Evolutionary conservation across 2,329 filamentous ascomycete species (phyloP).

Genomic region (Trichophyton mentagrophytes): DNA sequence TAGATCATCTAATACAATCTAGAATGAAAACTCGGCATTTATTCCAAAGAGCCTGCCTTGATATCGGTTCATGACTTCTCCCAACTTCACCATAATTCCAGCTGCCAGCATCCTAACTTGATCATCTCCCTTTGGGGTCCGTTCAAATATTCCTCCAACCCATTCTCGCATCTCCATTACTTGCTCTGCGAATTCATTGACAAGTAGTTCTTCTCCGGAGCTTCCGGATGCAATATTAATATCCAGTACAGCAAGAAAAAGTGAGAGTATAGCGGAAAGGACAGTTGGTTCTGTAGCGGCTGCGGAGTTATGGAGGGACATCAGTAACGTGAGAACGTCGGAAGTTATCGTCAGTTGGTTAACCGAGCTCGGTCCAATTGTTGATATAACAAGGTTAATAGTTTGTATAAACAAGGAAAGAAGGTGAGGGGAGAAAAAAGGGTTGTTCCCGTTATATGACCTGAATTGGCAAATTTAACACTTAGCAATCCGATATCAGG

Average conservation of each 20-base stretch:
- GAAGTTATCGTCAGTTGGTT: slow-evolving; percentile 66
- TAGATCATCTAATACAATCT: neutral
- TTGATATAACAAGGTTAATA: slow-evolving; percentile 66
- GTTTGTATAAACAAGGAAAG: slow-evolving; percentile 76
- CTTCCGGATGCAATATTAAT: slow-evolving; percentile 47
- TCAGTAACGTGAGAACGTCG: slow-evolving; percentile 72
- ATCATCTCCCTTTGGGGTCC: slow-evolving; percentile 31
- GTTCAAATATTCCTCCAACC: slow-evolving; percentile 64
- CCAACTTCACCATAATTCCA: slow-evolving; percentile 64
- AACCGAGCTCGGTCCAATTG: slow-evolving; percentile 66
- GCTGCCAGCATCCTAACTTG: slow-evolving; percentile 50
- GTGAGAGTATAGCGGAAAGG: slow-evolving; percentile 62
- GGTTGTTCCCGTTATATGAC: slow-evolving; percentile 32
- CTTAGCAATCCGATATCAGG: slow-evolving; percentile 32
- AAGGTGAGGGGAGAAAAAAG: slow-evolving; percentile 62
- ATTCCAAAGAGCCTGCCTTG: slow-evolving; percentile 65
- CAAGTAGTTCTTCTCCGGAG: slow-evolving; percentile 53
- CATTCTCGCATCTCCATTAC: slow-evolving; percentile 80
- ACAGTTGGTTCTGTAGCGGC: slow-evolving; percentile 52
- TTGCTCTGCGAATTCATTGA: slow-evolving; percentile 59
- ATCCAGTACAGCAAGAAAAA: slow-evolving; percentile 67
- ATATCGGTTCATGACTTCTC: slow-evolving; percentile 72
- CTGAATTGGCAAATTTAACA: slow-evolving; percentile 24
- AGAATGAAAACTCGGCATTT: slow-evolving; percentile 33
- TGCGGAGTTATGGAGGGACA: slow-evolving; percentile 46